Percentiles rank a stretch among this genome's conserved stretches.
These are phyloP conservation scores for Aureobasidium sp. DNA, from an alignment of 2,329 filamentous ascomycete species.

Conservation along the genomic window DNA sequence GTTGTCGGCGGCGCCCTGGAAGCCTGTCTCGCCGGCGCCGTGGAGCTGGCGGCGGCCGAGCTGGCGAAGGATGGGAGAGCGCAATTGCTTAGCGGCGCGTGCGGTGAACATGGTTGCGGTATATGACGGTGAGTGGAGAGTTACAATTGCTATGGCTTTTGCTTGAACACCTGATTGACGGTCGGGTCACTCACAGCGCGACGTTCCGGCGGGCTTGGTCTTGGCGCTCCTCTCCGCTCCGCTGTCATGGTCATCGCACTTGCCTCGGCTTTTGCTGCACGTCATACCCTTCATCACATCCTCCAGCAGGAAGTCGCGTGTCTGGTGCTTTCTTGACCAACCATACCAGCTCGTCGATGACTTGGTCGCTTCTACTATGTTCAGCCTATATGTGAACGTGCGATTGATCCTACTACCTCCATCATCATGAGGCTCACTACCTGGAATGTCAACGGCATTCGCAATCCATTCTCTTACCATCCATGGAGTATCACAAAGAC, in stretches of 20 bases:
- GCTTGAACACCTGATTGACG: slow-evolving; percentile 8
- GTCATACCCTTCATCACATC: slow-evolving; percentile 9
- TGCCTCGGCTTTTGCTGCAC: background rate
- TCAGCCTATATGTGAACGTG: background rate
- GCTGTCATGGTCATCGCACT: background rate
- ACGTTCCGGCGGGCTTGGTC: background rate
- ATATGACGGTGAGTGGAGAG: background rate
- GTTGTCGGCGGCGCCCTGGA: slow-evolving; percentile 66
- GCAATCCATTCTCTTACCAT: slow-evolving; percentile 48
- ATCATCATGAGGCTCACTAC: slow-evolving; percentile 33
- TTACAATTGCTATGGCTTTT: background rate
- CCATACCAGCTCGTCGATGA: background rate
- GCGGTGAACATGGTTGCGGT: slow-evolving; percentile 17
- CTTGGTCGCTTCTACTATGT: background rate
- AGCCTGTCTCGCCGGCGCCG: slow-evolving; percentile 22
- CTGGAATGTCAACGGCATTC: slow-evolving; percentile 49
- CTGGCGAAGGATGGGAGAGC: slow-evolving; percentile 26
- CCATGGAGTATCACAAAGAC: slow-evolving; percentile 43
- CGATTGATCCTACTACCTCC: slow-evolving; percentile 2
- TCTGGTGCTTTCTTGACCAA: background rate
- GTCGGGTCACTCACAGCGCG: background rate
- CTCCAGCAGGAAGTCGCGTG: background rate
- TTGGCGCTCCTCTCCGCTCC: background rate
- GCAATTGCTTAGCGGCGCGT: slow-evolving; percentile 17
- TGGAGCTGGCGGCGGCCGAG: slow-evolving; percentile 18